Conservation (phyloP, 2,329 filamentous ascomycete genomes). For the Sporothrix brasiliensis region DNA sequence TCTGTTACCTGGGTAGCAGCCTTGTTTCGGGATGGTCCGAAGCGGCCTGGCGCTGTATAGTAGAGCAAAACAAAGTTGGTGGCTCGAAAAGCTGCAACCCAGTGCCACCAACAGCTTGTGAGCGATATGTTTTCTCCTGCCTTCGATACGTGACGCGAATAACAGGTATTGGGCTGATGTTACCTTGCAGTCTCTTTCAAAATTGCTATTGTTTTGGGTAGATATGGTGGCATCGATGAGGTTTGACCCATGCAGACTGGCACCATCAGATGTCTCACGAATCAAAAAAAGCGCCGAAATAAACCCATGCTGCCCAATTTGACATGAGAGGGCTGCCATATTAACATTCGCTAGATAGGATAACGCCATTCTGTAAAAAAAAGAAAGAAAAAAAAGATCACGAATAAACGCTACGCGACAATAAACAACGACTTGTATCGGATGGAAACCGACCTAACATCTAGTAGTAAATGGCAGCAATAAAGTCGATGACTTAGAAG, state of each 20-base stretch:
- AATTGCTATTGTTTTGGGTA: background rate
- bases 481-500: too few relatives aligned
- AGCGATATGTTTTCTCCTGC: background rate
- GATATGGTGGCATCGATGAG: background rate
- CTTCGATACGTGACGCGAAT: background rate
- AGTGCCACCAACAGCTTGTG: background rate
- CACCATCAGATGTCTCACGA: background rate
- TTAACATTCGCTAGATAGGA: background rate
- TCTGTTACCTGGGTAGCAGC: background rate
- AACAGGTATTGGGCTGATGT: background rate
- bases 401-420: background rate
- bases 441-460: too few relatives aligned
- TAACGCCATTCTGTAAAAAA: background rate
- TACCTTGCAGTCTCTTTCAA: too few relatives aligned
- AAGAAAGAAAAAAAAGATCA: background rate
- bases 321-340: conserved; percentile 13
- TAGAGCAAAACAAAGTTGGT: background rate
- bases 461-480: too few relatives aligned
- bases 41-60: too few relatives aligned
- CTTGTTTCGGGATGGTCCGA: background rate
- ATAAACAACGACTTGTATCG: background rate
- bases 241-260: background rate
- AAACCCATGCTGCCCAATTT: conserved; percentile 14
- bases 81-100: too few relatives aligned
- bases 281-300: background rate